phyloP scores from a whole-genome alignment of 78 protist genomes.

The Creolimax fragrantissima region DNA sequence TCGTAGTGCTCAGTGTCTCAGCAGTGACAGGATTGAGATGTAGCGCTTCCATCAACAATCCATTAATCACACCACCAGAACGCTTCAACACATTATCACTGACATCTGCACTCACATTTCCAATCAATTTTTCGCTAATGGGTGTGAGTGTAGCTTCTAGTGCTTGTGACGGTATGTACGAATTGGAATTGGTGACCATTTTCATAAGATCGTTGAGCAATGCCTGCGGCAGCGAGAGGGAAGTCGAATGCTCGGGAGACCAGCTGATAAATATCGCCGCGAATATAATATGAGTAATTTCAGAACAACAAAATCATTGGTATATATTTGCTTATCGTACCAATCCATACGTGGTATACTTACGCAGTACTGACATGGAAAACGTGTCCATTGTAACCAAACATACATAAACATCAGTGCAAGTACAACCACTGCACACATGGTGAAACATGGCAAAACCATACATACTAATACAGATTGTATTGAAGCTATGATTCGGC shows the following conservation, averaged over 20 bases:
- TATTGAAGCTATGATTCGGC: too few relatives aligned
- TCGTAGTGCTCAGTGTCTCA: too few relatives aligned
- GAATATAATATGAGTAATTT: background rate
- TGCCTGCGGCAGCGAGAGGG: background rate
- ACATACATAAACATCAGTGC: background rate
- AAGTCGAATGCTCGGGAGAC: background rate
- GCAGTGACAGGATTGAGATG: too few relatives aligned
- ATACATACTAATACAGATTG: background rate
- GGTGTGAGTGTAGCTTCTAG: too few relatives aligned
- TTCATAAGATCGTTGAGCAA: background rate
- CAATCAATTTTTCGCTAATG: too few relatives aligned
- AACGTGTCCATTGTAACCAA: background rate
- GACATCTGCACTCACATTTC: too few relatives aligned
- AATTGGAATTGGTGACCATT: too few relatives aligned
- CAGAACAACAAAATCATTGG: background rate
- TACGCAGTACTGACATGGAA: background rate
- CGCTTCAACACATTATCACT: too few relatives aligned
- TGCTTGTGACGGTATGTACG: too few relatives aligned
- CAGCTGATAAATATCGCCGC: background rate
- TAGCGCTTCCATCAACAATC: too few relatives aligned
- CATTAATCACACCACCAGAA: too few relatives aligned
- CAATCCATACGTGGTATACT: background rate
- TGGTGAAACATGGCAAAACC: background rate
- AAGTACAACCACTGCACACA: background rate
- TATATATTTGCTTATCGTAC: background rate